Base-by-base conservation (phyloP, 225 moss, liverwort and hornwort genomes). In the Bryum argenteum region DNA sequence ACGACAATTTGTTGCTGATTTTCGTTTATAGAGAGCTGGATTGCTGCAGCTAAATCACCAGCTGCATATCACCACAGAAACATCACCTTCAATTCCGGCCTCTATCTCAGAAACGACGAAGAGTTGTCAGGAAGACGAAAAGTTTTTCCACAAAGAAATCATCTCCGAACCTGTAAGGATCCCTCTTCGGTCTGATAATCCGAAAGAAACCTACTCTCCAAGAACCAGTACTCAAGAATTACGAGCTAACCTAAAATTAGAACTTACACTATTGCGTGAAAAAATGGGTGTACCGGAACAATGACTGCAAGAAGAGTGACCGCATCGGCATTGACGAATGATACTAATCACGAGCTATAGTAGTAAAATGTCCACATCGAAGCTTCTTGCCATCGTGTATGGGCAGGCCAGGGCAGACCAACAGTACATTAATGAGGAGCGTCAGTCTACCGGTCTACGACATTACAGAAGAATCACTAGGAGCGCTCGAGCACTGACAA, bases 21-120 rank as follows among this genome's bases (percentile, higher is more conserved):
- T 61, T 98, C 94, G 78, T 94, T 91, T 40, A 98, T 94, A 41
- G 98, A 98, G 19, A 98, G 87, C 82, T 94, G 94, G 55, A 98
- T 98, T 48, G 98, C 98, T 63, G 98, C 92, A 75, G 89, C 94
- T 73, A 98, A 85, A 74, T 98, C 98, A 72, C 92, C 92, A 71
- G 94, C 98, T 98, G 92, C 78, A 84, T 61, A 74, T 58, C 47
- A 75, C 69, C 69, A 63, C 13, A 81, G 59, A 70, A 53, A 12
- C 22, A 63, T 75, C 33, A 68, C 63, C 21, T 24, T 63, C 43
- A 71, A 57, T 20, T 17, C 42, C 50, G 41, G 15, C 21, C 23
- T 13, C 39, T 43, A n/a, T n/a, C 33, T 33, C 33, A 47, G 15
- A 47, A 47, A 47, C 11, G 5, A 12, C 33, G 33, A 33, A 33